Conservation (phyloP, 2,329 filamentous ascomycete genomes). For the Apiospora koreana region DNA sequence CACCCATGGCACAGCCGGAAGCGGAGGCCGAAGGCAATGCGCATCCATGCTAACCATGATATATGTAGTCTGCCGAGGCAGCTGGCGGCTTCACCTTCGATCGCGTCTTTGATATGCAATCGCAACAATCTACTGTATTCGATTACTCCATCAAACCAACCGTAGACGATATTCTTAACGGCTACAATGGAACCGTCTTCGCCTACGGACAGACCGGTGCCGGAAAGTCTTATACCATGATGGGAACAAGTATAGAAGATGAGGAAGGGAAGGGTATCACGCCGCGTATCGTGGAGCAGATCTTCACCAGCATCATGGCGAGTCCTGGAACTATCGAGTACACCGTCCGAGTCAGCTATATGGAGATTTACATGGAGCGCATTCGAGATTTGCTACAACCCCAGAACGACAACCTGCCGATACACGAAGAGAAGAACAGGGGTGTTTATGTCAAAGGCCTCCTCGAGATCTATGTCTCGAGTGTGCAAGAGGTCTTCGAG, state of each 20-base stretch:
- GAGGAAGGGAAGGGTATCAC: conserved; percentile 89
- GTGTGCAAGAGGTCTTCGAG: conserved; percentile 93
- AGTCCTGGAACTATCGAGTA: conserved; percentile 95
- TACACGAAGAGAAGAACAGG: conserved; percentile 97
- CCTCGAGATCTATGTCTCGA: conserved; percentile 92
- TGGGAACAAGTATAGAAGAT: conserved; percentile 93
- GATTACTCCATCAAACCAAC: conserved; percentile 96
- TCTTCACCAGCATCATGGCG: conserved; percentile 91
- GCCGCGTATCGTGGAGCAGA: conserved; percentile 94
- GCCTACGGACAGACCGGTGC: conserved; percentile 98
- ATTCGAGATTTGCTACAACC: conserved; percentile 92
- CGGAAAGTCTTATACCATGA: conserved; percentile 99
- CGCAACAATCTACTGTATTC: conserved; percentile 90
- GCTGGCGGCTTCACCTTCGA: conserved; percentile 93
- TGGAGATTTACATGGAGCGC: conserved; percentile 99
- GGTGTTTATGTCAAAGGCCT: conserved; percentile 97
- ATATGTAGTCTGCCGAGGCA: conserved; percentile 73
- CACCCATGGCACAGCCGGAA: background rate
- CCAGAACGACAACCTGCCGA: conserved; percentile 91
- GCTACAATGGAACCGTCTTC: conserved; percentile 98
- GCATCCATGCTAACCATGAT: conserved; percentile 26
- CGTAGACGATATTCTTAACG: conserved; percentile 97
- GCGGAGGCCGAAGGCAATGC: background rate
- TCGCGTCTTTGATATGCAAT: conserved; percentile 93
- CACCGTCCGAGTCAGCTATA: conserved; percentile 97